These are phyloP conservation scores for Fusarium annulatum DNA, from an alignment of 2,329 filamentous ascomycete genomes.

Conservation along the genomic window DNA sequence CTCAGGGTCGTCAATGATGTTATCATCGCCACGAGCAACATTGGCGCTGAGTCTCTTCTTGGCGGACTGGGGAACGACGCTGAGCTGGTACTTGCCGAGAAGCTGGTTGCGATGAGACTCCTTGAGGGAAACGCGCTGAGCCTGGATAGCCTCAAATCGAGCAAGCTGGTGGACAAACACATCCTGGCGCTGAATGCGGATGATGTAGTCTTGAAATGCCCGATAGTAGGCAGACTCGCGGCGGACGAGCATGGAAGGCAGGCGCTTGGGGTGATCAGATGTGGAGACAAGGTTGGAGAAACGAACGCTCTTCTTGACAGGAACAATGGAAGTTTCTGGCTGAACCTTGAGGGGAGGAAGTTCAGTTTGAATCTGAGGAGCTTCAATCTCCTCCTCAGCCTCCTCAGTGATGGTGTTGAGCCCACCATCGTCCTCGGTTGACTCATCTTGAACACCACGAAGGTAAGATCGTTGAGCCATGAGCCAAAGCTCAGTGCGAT, in stretches of 20 bases:
- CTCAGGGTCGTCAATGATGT: slow-evolving; percentile 70
- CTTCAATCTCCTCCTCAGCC: slow-evolving; percentile 46
- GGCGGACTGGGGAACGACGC: slow-evolving; percentile 73
- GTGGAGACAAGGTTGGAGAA: slow-evolving; percentile 69
- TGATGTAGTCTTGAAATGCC: slow-evolving; percentile 81
- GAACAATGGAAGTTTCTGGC: slow-evolving; percentile 35
- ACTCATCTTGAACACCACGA: slow-evolving; percentile 68
- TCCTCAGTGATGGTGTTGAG: slow-evolving; percentile 53
- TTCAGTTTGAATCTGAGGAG: slow-evolving; percentile 44
- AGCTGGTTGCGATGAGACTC: slow-evolving; percentile 83
- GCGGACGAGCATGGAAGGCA: slow-evolving; percentile 64
- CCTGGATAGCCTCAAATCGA: slow-evolving; percentile 89
- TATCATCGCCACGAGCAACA: slow-evolving; percentile 77
- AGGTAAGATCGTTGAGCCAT: slow-evolving; percentile 83
- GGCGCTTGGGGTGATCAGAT: slow-evolving; percentile 59
- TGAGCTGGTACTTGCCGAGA: slow-evolving; percentile 85
- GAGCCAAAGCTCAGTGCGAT: slow-evolving; percentile 89
- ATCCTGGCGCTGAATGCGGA: slow-evolving; percentile 74
- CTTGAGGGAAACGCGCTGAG: slow-evolving; percentile 79
- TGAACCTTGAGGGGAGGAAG: slow-evolving; percentile 28
- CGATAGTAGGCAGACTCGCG: slow-evolving; percentile 87
- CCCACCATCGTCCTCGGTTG: slow-evolving; percentile 50
- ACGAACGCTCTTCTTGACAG: slow-evolving; percentile 78
- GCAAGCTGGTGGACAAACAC: slow-evolving; percentile 86
- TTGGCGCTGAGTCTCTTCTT: slow-evolving; percentile 79